phyloP scores from a whole-genome alignment of 148 eudicot species.

The Chenopodium suecicum region DNA sequence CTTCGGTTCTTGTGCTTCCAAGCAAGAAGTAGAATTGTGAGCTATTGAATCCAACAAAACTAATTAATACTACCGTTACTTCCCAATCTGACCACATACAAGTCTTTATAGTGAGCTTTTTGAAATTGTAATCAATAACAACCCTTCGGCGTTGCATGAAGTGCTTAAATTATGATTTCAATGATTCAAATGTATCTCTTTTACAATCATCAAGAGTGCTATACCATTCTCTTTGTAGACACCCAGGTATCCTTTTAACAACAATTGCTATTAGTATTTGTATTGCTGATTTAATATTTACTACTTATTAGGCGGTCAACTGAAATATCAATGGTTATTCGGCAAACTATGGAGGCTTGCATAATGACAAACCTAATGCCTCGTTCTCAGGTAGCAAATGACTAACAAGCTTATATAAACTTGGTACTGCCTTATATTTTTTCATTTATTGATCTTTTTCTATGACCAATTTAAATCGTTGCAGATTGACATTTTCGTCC shows the following conservation, averaged over 20 bases:
- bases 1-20: not conserved
- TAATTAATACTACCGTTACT: not conserved
- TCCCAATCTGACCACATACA: not conserved
- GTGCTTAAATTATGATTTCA: not conserved
- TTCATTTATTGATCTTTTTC: too few species aligned
- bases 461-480: not conserved
- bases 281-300: not conserved
- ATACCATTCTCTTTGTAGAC: not conserved
- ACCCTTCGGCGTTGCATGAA: not conserved
- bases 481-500: constrained; percentile 95
- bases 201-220: not conserved
- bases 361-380: constrained; percentile 85
- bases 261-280: not conserved
- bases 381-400: constrained; percentile 64
- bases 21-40: not conserved
- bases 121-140: too few species aligned
- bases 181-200: not conserved
- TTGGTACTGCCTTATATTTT: not conserved
- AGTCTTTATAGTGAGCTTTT: not conserved
- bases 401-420: not conserved
- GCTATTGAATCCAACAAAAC: not conserved
- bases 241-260: not conserved
- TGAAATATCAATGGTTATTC: constrained; percentile 92
- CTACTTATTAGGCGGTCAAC: constrained; percentile 72
- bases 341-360: constrained; percentile 97